These are phyloP conservation scores for Podaxis carcinomalis DNA, from an alignment of 768 basidiomycete species.

Conservation along the genomic window DNA sequence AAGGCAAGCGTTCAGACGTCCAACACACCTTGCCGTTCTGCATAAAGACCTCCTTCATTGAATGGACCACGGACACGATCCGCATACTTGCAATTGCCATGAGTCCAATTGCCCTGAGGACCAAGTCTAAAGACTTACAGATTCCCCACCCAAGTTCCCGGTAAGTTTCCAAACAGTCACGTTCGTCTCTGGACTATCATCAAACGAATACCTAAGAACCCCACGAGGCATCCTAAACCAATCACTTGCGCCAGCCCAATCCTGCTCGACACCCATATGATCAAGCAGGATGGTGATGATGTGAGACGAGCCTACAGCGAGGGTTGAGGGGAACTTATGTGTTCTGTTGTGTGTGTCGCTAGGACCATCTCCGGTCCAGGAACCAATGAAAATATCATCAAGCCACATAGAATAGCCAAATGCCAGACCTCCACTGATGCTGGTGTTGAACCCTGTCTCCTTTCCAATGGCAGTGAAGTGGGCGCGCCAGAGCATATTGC, in stretches of 20 bases:
- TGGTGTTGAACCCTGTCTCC: slow-evolving; percentile 38
- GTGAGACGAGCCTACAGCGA: slow-evolving; percentile 29
- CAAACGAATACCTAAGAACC: slow-evolving; percentile 41
- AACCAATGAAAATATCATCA: slow-evolving; percentile 42
- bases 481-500: slow-evolving; percentile 48
- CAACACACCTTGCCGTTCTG: slow-evolving; percentile 42
- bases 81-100: slow-evolving; percentile 27
- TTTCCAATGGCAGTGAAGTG: slow-evolving; percentile 43
- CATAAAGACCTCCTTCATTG: slow-evolving; percentile 58
- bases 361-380: slow-evolving; percentile 37
- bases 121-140: slow-evolving; percentile 20
- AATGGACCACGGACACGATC: slow-evolving; percentile 50
- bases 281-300: slow-evolving; percentile 50
- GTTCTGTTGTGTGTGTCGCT: slow-evolving; percentile 28
- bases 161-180: slow-evolving; percentile 45
- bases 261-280: slow-evolving; percentile 50
- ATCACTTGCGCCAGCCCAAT: slow-evolving; percentile 38
- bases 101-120: neutral
- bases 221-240: slow-evolving; percentile 46
- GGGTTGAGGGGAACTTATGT: slow-evolving; percentile 27
- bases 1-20: neutral
- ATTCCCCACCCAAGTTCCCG: slow-evolving; percentile 46
- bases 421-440: slow-evolving; percentile 40
- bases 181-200: slow-evolving; percentile 33
- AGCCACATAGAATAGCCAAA: slow-evolving; percentile 51